A percentile compares a stretch with the other conserved stretches of the same genome.
Evolutionary conservation across 192 early-diverging fungal species (phyloP).

Genomic region (Geranomyces variabilis): DNA sequence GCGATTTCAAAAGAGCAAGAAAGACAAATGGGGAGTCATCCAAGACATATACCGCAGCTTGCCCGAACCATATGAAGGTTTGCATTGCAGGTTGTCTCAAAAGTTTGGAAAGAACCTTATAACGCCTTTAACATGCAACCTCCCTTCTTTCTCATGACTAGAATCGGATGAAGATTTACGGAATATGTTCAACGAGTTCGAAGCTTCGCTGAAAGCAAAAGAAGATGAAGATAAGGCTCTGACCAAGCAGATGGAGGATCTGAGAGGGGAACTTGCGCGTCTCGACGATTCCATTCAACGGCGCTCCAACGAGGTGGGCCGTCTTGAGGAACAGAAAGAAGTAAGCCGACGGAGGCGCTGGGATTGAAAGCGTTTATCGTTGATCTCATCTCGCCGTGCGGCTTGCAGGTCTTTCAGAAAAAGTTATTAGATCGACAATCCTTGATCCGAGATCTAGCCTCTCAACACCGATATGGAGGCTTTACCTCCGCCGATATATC

Average conservation of each 20-base stretch:
- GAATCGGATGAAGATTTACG: constrained; percentile 69
- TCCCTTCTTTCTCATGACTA: constrained; percentile 6
- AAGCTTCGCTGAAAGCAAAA: constrained; percentile 27
- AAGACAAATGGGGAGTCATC: no score
- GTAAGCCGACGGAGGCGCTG: no score
- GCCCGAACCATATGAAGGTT: no score
- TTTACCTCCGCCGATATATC: constrained; percentile 43
- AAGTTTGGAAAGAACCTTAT: no score
- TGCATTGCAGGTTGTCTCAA: no score
- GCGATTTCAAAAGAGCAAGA: neutral
- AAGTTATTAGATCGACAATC: constrained; percentile 45
- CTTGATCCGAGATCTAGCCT: constrained; percentile 45
- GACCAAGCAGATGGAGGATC: constrained; percentile 15
- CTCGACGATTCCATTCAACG: no score
- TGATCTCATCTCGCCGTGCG: no score
- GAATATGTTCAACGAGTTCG: constrained; percentile 53
- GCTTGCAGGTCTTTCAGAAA: neutral
- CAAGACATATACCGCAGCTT: no score
- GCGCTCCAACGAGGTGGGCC: no score
- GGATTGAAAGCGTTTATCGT: no score
- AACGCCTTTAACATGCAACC: neutral
- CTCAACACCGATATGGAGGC: constrained; percentile 42
- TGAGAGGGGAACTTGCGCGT: constrained; percentile 10
- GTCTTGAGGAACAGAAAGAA: no score
- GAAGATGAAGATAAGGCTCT: constrained; percentile 25